A percentile compares a stretch with the other conserved stretches of the same genome.
phyloP scores from a whole-genome alignment of 2,329 filamentous ascomycete genomes.

The Drechslerella dactyloides region DNA sequence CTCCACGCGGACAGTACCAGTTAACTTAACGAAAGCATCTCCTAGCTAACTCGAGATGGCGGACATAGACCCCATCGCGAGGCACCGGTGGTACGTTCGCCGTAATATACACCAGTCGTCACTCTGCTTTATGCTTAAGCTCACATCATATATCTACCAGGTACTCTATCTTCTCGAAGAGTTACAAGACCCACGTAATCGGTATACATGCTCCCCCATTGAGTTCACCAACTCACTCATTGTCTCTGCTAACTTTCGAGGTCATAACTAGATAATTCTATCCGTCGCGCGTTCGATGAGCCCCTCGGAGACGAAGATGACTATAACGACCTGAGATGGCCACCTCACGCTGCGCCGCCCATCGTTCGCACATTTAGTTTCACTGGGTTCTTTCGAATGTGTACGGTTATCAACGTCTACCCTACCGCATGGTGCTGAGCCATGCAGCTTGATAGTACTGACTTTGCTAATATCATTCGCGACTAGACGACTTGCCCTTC shows the following conservation, averaged over 20 bases:
- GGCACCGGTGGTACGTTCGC: slow-evolving; percentile 25
- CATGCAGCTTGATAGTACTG: neutral
- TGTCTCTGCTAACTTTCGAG: neutral
- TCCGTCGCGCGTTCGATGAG: slow-evolving; percentile 32
- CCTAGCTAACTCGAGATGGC: slow-evolving; percentile 14
- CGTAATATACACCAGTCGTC: neutral
- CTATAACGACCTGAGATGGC: slow-evolving; percentile 38
- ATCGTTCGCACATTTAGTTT: slow-evolving; percentile 49
- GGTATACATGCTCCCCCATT: neutral
- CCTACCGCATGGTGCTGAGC: neutral
- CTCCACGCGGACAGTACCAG: too few species aligned
- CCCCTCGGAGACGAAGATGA: slow-evolving; percentile 39
- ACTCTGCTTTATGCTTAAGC: neutral
- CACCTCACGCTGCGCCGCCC: slow-evolving; percentile 42
- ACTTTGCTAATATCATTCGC: neutral
- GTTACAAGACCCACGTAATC: slow-evolving; percentile 33
- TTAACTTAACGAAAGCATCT: too few species aligned
- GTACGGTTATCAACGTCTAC: slow-evolving; percentile 38
- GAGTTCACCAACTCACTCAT: neutral
- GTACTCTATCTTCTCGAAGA: slow-evolving; percentile 47
- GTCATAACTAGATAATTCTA: slow-evolving; percentile 24
- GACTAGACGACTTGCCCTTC: slow-evolving; percentile 50
- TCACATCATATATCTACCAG: slow-evolving; percentile 7
- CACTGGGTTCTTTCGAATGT: slow-evolving; percentile 52
- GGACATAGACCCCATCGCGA: slow-evolving; percentile 33